These are phyloP conservation scores for Citrus hindsii DNA, from an alignment of 345 rosid genomes.

Conservation along the genomic window DNA sequence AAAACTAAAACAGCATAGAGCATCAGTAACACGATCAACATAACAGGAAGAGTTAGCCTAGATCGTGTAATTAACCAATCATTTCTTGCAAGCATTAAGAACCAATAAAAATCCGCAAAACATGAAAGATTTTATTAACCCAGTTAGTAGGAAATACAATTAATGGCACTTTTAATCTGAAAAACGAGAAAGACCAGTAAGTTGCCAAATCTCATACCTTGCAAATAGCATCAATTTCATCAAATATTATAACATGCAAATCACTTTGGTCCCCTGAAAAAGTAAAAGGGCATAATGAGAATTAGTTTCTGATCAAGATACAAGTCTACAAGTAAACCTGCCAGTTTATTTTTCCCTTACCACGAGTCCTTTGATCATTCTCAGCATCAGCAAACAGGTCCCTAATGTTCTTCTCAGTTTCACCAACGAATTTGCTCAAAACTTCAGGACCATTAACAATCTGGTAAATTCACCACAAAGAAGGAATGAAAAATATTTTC, in stretches of 20 bases:
- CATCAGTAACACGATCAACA: background rate
- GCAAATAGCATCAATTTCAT: conserved; percentile 99
- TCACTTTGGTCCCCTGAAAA: conserved; percentile 93
- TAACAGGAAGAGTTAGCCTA: background rate
- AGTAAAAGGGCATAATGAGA: conserved; percentile 11
- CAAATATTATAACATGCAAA: conserved; percentile 94
- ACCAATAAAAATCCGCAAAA: background rate
- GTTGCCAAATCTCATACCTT: conserved; percentile 56
- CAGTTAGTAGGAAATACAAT: background rate
- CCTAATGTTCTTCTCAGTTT: conserved; percentile 92
- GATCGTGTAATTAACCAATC: background rate
- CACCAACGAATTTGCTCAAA: conserved; percentile 97
- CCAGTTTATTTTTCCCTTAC: conserved; percentile 38
- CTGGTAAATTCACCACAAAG: conserved; percentile 38
- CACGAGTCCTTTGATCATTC: conserved; percentile 77
- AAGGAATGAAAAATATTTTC: conserved; percentile 4
- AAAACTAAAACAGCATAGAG: background rate
- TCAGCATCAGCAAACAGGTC: conserved; percentile 99
- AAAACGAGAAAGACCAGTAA: background rate
- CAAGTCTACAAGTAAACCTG: conserved; percentile 12
- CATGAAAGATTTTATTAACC: background rate
- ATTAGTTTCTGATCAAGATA: conserved; percentile 11
- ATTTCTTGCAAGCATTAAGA: background rate
- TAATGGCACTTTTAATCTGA: background rate
- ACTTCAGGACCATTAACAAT: conserved; percentile 98